Conservation (phyloP, 2,329 filamentous ascomycete species). For the Penicillium brasilianum region DNA sequence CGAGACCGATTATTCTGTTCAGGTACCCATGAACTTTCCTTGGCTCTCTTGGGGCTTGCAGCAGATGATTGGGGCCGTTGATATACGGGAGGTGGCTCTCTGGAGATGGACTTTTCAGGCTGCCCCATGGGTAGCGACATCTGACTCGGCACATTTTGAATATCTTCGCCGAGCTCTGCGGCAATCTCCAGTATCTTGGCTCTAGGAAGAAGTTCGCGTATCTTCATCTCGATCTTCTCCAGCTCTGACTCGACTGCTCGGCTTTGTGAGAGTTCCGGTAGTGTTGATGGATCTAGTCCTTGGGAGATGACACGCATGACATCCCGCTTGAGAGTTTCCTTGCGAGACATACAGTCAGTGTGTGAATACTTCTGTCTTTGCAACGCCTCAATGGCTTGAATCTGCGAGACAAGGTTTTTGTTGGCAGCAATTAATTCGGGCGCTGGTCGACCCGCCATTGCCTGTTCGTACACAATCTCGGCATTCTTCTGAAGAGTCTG, state of each 20-base stretch:
- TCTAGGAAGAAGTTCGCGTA: conserved; percentile 40
- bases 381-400: conserved; percentile 45
- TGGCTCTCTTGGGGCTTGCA: conserved; percentile 12
- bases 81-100: conserved; percentile 6
- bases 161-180: conserved; percentile 3
- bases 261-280: conserved; percentile 42
- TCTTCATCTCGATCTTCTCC: conserved; percentile 40
- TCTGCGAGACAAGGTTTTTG: conserved; percentile 42
- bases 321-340: conserved; percentile 41
- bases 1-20: conserved; percentile 27
- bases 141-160: neutral
- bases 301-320: conserved; percentile 44
- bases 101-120: neutral
- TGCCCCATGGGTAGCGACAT: neutral
- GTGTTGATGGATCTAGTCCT: conserved; percentile 38
- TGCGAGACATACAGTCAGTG: conserved; percentile 34
- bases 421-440: conserved; percentile 44
- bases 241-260: conserved; percentile 40
- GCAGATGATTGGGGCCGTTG: conserved; percentile 9
- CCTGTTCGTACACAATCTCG: conserved; percentile 43
- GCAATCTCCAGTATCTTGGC: conserved; percentile 35
- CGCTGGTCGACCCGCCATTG: conserved; percentile 42
- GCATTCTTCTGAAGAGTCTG: conserved; percentile 42
- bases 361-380: conserved; percentile 37
- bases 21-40: conserved; percentile 17